Base-by-base conservation (phyloP, 768 basidiomycete genomes). In the Cytidiella melzeri region DNA sequence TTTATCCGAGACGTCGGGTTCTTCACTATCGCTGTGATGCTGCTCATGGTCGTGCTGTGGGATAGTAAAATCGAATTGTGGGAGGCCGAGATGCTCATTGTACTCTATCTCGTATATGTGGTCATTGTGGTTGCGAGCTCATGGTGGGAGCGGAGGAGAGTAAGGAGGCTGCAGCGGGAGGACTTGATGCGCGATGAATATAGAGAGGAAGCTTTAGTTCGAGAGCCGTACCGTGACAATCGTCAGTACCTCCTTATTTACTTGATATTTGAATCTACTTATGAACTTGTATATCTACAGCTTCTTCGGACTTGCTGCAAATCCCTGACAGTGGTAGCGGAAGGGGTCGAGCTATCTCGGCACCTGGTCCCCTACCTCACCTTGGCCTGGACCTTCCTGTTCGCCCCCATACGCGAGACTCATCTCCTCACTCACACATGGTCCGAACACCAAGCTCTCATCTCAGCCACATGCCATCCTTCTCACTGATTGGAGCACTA, bases 1-100 rank as follows among this genome's bases (percentile, higher is more conserved):
- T 99, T 98, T 70, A 67, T 97, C 10, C 85, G 96, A 34, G 96
- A 99, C 65, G 88, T 95, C 26, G 84, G 89, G 4, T 98, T 98
- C 74, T 97, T 97, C 68, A 81, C 87, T n/a, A 58, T 79, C 9
- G 87, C 95, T 0, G 81, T 97, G 37, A 47, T 67, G n/a, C 56
- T 88, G n/a, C 72, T 96, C 1, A 73, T 98, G 11, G 61, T 75
- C 13, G 89, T 89, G 28, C 74, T 97, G 6, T 78, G 74, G 61
- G 96, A 99, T 61, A 81, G 84, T 4, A 66, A 68, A 23, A 83
- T 99, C 45, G 69, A 69, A 45, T 66, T 71, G 5, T 83, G 79
- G 77, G 96, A 99, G 64, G 82, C 92, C 0, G 74, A 69, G 1
- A 41, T 73, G 5, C 78, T 98, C 68, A 71, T 96, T 38, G 71